Percentiles rank a stretch among this genome's conserved stretches.
phyloP scores from a whole-genome alignment of 495 filamentous ascomycete species.

The Annulohypoxylon bovei region DNA sequence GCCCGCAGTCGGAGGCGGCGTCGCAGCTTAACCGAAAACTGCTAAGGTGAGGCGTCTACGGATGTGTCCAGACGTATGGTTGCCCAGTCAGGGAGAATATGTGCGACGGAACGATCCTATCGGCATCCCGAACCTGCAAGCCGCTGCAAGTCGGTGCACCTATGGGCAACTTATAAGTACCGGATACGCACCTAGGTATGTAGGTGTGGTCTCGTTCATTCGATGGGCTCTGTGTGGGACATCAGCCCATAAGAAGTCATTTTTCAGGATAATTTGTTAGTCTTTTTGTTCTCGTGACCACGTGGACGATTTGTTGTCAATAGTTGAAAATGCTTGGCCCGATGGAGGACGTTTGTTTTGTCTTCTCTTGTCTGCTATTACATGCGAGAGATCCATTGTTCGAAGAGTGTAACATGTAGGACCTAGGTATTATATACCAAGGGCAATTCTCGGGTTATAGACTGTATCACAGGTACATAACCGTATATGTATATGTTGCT shows the following conservation, averaged over 20 bases:
- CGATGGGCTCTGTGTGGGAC: slow-evolving; percentile 18
- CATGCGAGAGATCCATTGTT: not conserved
- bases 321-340: slow-evolving; percentile 10
- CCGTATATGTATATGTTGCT: not conserved
- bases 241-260: slow-evolving; percentile 12
- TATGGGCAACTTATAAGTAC: not conserved
- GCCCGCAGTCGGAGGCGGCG: slow-evolving; percentile 36
- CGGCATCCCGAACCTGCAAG: slow-evolving; percentile 19
- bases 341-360: slow-evolving; percentile 11
- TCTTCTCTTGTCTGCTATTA: not conserved
- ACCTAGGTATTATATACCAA: too few species aligned
- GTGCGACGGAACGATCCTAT: slow-evolving; percentile 6
- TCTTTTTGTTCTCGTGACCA: slow-evolving; percentile 22
- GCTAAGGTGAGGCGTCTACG: slow-evolving; percentile 17
- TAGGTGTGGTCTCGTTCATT: slow-evolving; percentile 17
- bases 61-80: not conserved
- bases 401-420: not conserved
- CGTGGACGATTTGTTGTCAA: slow-evolving; percentile 30
- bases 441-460: not conserved
- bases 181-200: slow-evolving; percentile 19
- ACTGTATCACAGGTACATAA: not conserved
- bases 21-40: slow-evolving; percentile 11
- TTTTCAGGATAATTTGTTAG: slow-evolving; percentile 4
- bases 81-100: slow-evolving; percentile 12
- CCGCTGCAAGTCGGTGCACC: slow-evolving; percentile 8